These are phyloP conservation scores for Aspergillus baeticus DNA, from an alignment of 495 filamentous ascomycete genomes.

Conservation along the genomic window DNA sequence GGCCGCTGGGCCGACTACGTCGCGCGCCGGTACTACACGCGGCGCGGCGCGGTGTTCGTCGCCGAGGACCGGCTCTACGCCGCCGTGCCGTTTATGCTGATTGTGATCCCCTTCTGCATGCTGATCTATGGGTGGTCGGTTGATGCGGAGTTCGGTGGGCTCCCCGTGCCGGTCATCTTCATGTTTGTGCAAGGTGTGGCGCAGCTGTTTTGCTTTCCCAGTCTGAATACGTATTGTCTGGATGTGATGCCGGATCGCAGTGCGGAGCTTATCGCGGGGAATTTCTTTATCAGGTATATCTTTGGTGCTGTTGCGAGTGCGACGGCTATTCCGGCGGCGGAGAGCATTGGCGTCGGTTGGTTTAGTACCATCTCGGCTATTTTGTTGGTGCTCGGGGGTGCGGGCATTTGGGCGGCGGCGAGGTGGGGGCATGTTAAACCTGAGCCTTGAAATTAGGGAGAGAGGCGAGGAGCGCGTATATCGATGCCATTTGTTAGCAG, in stretches of 20 bases:
- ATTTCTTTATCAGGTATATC: slow-evolving; percentile 69
- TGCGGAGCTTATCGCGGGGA: slow-evolving; percentile 69
- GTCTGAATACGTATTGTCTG: slow-evolving; percentile 71
- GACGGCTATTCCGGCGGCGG: slow-evolving; percentile 62
- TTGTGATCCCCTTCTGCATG: slow-evolving; percentile 63
- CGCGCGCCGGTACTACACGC: slow-evolving; percentile 61
- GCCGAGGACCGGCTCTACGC: slow-evolving; percentile 69
- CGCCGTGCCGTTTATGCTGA: slow-evolving; percentile 57
- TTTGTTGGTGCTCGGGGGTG: not conserved
- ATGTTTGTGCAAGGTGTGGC: slow-evolving; percentile 73
- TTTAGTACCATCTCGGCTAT: slow-evolving; percentile 12
- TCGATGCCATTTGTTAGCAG: too few species aligned
- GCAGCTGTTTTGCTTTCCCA: slow-evolving; percentile 72
- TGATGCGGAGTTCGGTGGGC: slow-evolving; percentile 63
- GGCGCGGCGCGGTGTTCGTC: slow-evolving; percentile 55
- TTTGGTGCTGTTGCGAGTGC: slow-evolving; percentile 66
- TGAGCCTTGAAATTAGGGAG: not conserved
- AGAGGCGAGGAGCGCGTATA: too few species aligned
- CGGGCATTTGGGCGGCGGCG: not conserved
- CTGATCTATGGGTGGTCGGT: slow-evolving; percentile 73
- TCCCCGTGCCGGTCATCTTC: slow-evolving; percentile 64
- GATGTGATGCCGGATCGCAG: slow-evolving; percentile 68
- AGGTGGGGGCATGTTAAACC: slow-evolving; percentile 2
- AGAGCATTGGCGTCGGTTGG: slow-evolving; percentile 63
- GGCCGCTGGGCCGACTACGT: slow-evolving; percentile 68